These are phyloP conservation scores for Talaromyces ruber DNA, from an alignment of 495 filamentous ascomycete species.

Conservation along the genomic window DNA sequence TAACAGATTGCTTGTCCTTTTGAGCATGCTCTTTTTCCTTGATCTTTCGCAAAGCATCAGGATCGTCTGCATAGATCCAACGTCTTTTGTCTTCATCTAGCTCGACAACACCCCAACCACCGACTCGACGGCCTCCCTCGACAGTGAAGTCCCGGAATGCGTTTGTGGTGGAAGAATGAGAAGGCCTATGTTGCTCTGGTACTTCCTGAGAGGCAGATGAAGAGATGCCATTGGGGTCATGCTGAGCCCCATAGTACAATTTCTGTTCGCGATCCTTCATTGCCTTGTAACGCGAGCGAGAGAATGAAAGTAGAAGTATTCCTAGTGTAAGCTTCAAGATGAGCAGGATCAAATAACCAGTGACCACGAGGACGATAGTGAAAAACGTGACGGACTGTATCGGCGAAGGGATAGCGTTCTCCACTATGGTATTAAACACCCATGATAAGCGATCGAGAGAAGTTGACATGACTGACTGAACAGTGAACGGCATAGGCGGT, in stretches of 20 bases:
- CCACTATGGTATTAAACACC: constrained; percentile 28
- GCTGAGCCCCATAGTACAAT: constrained; percentile 16
- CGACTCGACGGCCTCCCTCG: constrained; percentile 62
- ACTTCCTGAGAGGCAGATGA: neutral
- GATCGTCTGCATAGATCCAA: constrained; percentile 83
- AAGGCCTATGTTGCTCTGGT: neutral
- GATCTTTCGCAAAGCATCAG: constrained; percentile 55
- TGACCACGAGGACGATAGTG: constrained; percentile 72
- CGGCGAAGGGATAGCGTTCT: constrained; percentile 36
- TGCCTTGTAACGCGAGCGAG: constrained; percentile 64
- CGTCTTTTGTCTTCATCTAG: constrained; percentile 78
- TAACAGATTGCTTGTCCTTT: constrained; percentile 41
- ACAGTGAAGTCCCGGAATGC: constrained; percentile 43
- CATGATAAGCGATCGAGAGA: constrained; percentile 26
- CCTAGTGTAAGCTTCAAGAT: constrained; percentile 78
- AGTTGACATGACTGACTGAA: constrained; percentile 27
- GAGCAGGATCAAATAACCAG: constrained; percentile 65
- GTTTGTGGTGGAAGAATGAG: constrained; percentile 7
- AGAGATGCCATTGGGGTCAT: neutral
- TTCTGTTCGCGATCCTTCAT: constrained; percentile 69
- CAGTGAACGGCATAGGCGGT: constrained; percentile 24
- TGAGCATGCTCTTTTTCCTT: constrained; percentile 61
- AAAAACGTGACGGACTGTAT: constrained; percentile 35
- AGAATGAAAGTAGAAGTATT: constrained; percentile 67
- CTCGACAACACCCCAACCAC: constrained; percentile 78